Base-by-base conservation (phyloP, 2,329 filamentous ascomycete species). In the Monilinia fructigena region DNA sequence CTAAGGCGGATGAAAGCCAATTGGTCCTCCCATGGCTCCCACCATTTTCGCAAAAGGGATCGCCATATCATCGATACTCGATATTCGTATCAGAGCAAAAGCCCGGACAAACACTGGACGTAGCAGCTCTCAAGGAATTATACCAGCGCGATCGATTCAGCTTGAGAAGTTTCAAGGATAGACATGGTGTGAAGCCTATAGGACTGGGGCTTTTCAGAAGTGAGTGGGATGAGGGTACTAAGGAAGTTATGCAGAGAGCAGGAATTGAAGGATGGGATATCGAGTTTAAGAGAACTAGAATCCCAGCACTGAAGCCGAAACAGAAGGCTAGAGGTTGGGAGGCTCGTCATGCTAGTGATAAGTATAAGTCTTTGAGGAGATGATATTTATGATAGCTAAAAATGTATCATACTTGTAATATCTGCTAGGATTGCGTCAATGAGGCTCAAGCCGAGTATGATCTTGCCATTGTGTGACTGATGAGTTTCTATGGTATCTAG, bases 151-250 rank as follows among this genome's bases (percentile, higher is more conserved):
- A 93, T 59, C 84, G 83, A 56, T 96, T 96, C 80, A 88, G 84
- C 66, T 80, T 97, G 68, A 88, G 92, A 75, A 86, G 85, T 69
- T 90, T 96, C 77, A 85, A 89, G 71, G 85, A 88, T 76, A 88
- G 87, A 76, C 86, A 91, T 76, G 79, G 81, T 67, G 81, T 95
- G 68, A 83, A 82, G 67, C 86, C 93, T 10, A 87, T 97, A 67
- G 93, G 93, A 54, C 90, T 92, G 73, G 91, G 88, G 76, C 81
- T 99, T 73, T 99, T 98, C 87, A 88, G 95, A 71, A 89, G 87
- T 68, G 81, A 90, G 71, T 98, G 93, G 92, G 95, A 99, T 78
- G 91, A 95, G 68, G 86, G 85, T 73, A 99, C 91, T 63, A 87
- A 86, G n/a, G 87, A 82, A 61, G 92, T 99, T 70, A 97, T 99